phyloP scores from a whole-genome alignment of 2,329 filamentous ascomycete genomes.

The Verticillium dahliae region DNA sequence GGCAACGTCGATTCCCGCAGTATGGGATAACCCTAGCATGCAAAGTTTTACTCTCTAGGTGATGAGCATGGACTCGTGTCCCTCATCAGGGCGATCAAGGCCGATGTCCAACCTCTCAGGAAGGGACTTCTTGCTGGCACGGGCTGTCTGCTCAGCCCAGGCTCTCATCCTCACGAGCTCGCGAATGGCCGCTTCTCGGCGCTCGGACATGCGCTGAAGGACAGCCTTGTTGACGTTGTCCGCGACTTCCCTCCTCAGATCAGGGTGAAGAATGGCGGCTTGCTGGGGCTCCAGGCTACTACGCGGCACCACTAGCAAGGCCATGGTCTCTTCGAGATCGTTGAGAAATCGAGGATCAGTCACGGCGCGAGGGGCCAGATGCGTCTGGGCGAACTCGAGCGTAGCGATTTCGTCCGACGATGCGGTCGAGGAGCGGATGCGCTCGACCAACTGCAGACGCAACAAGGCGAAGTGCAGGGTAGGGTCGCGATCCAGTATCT shows the following conservation, averaged over 20 bases:
- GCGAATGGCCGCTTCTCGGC: slow-evolving; percentile 74
- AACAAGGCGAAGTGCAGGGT: slow-evolving; percentile 84
- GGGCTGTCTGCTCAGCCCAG: slow-evolving; percentile 70
- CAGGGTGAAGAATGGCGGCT: slow-evolving; percentile 69
- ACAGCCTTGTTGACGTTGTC: slow-evolving; percentile 86
- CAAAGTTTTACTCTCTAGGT: slow-evolving; percentile 5
- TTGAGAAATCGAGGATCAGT: slow-evolving; percentile 75
- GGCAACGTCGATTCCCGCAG: too few relatives aligned
- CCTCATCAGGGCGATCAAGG: slow-evolving; percentile 20
- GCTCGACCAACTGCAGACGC: slow-evolving; percentile 85
- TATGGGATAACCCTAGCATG: not conserved
- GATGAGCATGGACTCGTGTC: slow-evolving; percentile 9
- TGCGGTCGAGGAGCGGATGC: slow-evolving; percentile 72
- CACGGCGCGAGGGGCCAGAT: slow-evolving; percentile 81
- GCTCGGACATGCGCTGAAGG: slow-evolving; percentile 62
- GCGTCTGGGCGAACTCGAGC: slow-evolving; percentile 77
- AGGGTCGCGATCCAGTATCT: slow-evolving; percentile 84
- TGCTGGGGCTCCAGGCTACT: slow-evolving; percentile 72
- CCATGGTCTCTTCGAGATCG: slow-evolving; percentile 89
- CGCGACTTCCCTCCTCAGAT: slow-evolving; percentile 77
- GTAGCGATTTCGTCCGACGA: slow-evolving; percentile 71
- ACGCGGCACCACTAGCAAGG: slow-evolving; percentile 80
- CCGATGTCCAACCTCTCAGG: slow-evolving; percentile 34
- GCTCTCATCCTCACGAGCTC: slow-evolving; percentile 74
- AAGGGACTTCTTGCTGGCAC: slow-evolving; percentile 32